phyloP scores from a whole-genome alignment of 352 stramenopile species.

The Phytopythium kandeliae region DNA sequence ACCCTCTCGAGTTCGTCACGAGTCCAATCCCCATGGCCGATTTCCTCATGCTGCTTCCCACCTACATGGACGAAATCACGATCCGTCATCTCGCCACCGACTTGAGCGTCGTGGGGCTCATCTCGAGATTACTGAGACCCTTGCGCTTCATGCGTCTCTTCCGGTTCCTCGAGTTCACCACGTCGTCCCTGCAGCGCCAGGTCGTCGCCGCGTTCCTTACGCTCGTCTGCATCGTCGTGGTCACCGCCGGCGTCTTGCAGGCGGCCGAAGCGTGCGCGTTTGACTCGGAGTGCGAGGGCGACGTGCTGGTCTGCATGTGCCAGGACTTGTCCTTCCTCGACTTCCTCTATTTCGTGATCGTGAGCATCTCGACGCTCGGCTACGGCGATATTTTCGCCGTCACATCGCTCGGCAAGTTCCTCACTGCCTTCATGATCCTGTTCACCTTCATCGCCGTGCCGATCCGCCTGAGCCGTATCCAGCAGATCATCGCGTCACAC shows the following conservation, averaged over 20 bases:
- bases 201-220: constrained; percentile 55
- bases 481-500: constrained; percentile 72
- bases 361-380: constrained; percentile 82
- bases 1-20: constrained; percentile 51
- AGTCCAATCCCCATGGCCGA: constrained; percentile 51
- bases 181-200: constrained; percentile 66
- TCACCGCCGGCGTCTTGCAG: constrained; percentile 60
- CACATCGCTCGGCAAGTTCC: constrained; percentile 60
- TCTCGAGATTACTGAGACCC: constrained; percentile 37
- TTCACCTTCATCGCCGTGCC: constrained; percentile 81
- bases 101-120: neutral
- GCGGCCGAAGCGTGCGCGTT: constrained; percentile 51
- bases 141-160: constrained; percentile 67
- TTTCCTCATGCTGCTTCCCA: constrained; percentile 54
- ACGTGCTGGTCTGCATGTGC: constrained; percentile 31
- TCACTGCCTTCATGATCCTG: constrained; percentile 78
- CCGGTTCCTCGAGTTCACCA: constrained; percentile 68
- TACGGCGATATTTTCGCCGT: constrained; percentile 76
- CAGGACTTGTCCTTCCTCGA: constrained; percentile 64
- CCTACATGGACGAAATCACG: constrained; percentile 8
- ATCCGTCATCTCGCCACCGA: neutral
- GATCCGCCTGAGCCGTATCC: constrained; percentile 72
- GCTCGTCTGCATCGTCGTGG: constrained; percentile 65
- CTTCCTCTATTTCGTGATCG: constrained; percentile 77
- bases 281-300: constrained; percentile 10